Base-by-base conservation (phyloP, 805 yeast genomes). In the Isabelozyma pseudorhagii region DNA sequence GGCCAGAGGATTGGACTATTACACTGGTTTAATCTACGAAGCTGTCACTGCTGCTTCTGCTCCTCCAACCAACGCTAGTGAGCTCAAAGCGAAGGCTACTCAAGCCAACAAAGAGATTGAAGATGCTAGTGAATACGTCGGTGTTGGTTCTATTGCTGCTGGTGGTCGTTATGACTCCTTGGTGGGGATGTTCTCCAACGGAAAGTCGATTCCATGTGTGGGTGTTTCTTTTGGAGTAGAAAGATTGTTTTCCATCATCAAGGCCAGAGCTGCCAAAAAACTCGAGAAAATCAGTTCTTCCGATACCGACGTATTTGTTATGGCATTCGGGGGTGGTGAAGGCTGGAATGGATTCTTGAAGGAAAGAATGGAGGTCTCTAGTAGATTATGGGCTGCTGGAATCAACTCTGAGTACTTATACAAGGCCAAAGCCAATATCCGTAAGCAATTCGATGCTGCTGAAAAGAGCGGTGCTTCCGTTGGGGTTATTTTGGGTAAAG, bases 281-380 rank as follows among this genome's bases (percentile, higher is more conserved):
- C 78, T 81, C 57, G 84, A 84, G 31, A 76, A 79, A 58, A 77
- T 92, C 49, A 83, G 94, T 59, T 83, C 97, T 36, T 80, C 92
- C 28, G 84, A 93, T 38, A 96, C 99, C 15, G 96, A 94, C 68
- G 98, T 89, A 11, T 94, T 78, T 63, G 86, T 94, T 45, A 92
- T 94, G 97, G 98, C 99, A 1, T 92, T 94, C 63, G 99, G 99
- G 57, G 98, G 97, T 62, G 99, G 98, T 61, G 88, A 88, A 60
- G 96, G 87, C 53, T 92, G 97, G 97, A 83, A 78, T 52, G 99
- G 98, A 6, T 90, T 89, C 74, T 74, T 94, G 62, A 81, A 84
- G 50, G 97, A 94, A 74, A 86, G 99, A 75, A 91, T 94, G 97
- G 60, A 79, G 29, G 80, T 94, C 44, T 83, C 97, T 47, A 85